Evolutionary conservation across 2,329 filamentous ascomycete species (phyloP), one percentile per base, ranked within the genome.

Genomic region (Cladosporium cucumerinum): DNA sequence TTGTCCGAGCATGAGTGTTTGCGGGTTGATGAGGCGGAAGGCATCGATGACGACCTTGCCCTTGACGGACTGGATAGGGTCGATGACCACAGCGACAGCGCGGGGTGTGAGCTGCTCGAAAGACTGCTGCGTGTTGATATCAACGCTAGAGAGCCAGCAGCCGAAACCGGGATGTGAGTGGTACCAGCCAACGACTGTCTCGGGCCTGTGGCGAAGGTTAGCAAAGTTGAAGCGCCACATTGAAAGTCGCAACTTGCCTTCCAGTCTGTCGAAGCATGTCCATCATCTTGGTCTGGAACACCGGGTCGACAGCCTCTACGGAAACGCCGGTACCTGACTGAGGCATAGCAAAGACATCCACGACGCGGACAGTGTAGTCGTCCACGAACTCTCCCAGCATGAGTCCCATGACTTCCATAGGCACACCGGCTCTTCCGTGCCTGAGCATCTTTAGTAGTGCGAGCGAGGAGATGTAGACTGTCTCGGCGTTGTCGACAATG

Each of bases 231-330:
- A 54, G 23, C 48, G 26, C 10, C 14, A 12, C 51, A 28, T 1
- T 12, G 18, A 25, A 11, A 8, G 43, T 39, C 52, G 43, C 61
- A 25, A 52, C 86, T 73, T 83, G 96, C 92, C 95, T 87, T 81
- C 95, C 95, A 65, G 95, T 99, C 84, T 99, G 95, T 75, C 91
- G 86, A 77, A 99, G 84, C 95, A 99, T 98, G 78, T 99, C 95
- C 95, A 99, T 99, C 95, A 99, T 99, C 85, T 97, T 99, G 75
- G 93, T 97, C 82, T 99, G 95, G 80, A 99, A 99, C 36, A 99
- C 95, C 11, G 93, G 93, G 77, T 99, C 95, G 69, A 99, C 95
- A 60, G 95, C 96, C 81, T 99, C 95, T 74, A 99, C 95, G 80
- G 92, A 97, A 72, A 99, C 95, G 72, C 95, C 95, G 1, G 95